Evolutionary conservation across 345 rosid genomes (phyloP), one percentile per base, ranked within the genome.

Genomic region (Schrenkiella parvula): DNA sequence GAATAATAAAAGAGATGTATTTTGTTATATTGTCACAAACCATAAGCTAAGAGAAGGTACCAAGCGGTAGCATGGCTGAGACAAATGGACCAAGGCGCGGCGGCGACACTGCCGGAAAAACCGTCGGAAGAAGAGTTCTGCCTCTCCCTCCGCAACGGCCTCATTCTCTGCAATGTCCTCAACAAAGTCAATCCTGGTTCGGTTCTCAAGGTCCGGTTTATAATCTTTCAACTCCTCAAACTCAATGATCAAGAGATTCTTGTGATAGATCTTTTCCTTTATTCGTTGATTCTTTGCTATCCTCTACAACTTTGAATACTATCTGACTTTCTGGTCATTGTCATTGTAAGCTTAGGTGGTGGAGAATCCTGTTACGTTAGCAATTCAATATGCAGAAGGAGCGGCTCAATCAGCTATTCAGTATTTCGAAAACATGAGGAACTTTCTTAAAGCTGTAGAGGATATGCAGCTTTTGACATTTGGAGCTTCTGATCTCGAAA

Each of bases 351-450:
- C 39, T 31, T 55, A 78, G 98, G 95, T 95, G 64, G 99, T 95
- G 46, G 97, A 91, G 43, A 93, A 80, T 63, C 95, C 96, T 37
- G 73, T 84, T 5, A 73, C 89, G 26, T 22, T 43, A 39, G 84
- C 87, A 0, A 84, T 88, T 43, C 90, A 91, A 59, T 84, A 95
- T 1, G 83, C 93, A 0, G 99, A 95, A 29, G 99, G 86, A 35
- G 96, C 99, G 9, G 99, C 99, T 28, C 99, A 95, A 66, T 95
- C 96, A 15, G 99, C 99, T 4, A 95, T 95, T 64, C 99, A 95
- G 79, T 95, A 87, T 69, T 95, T 95, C 4, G 99, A 95, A 72
- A 95, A 95, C 83, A 95, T 89, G 99, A 89, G 99, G 76, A 95
- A 95, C 64, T 95, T 95, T 78, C 87, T 95, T 31, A 85, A 81